Percentiles rank a stretch among this genome's conserved stretches.
Conservation (phyloP, 257 asterid species). For the Osmanthus fragrans region DNA sequence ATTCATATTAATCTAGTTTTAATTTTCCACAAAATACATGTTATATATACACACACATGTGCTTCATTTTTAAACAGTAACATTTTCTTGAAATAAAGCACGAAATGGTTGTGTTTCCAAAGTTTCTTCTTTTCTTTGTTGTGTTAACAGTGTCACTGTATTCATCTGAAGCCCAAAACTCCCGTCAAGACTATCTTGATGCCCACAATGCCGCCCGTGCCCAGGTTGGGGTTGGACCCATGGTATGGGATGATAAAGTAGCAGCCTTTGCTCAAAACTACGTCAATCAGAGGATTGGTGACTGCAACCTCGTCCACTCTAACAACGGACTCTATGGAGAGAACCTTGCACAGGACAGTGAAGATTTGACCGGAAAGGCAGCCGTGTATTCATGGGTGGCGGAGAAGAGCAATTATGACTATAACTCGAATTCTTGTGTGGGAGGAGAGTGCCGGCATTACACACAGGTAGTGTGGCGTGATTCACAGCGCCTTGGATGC, state of each 20-base stretch:
- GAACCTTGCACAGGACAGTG: slow-evolving; percentile 39
- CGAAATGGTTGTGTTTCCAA: not conserved
- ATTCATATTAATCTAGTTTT: too few species aligned
- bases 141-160: slow-evolving; percentile 1
- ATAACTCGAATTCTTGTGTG: slow-evolving; percentile 31
- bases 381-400: slow-evolving; percentile 47
- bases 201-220: slow-evolving; percentile 50
- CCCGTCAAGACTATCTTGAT: slow-evolving; percentile 40
- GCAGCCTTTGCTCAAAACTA: slow-evolving; percentile 47
- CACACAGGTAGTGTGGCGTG: slow-evolving; percentile 57
- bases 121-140: slow-evolving; percentile 3
- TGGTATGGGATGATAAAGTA: slow-evolving; percentile 44
- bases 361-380: slow-evolving; percentile 22
- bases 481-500: slow-evolving; percentile 42
- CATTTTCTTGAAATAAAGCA: not conserved
- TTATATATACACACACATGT: too few species aligned
- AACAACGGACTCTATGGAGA: slow-evolving; percentile 37
- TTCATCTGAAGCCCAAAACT: slow-evolving; percentile 33
- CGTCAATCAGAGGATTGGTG: slow-evolving; percentile 32
- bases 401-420: slow-evolving; percentile 31
- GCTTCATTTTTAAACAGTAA: not conserved
- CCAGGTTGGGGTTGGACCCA: slow-evolving; percentile 36
- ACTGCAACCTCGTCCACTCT: slow-evolving; percentile 47
- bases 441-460: slow-evolving; percentile 39
- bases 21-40: too few species aligned